Base-by-base conservation (phyloP, 257 asterid genomes). In the Linderniella brevidens region DNA sequence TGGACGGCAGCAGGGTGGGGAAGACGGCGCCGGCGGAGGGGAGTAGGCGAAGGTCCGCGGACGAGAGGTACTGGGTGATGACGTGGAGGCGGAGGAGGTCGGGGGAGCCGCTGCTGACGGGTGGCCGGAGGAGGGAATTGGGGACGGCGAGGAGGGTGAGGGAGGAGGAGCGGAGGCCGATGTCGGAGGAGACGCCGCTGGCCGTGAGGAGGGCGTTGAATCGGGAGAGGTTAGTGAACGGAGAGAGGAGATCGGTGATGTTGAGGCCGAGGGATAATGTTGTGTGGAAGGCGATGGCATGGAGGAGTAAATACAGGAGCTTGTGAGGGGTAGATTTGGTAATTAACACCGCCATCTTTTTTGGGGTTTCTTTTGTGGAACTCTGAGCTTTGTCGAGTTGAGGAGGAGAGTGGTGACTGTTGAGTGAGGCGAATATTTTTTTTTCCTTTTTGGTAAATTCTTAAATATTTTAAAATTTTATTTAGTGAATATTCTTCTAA, bases 51-150 rank as follows among this genome's bases (percentile, higher is more conserved):
- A 87, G 86, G 63, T 75, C 85, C 37, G 80, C 37, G 49, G 52
- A 46, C 40, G 94, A 68, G 20, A 86, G 59, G 61, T 75, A 82
- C 56, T 87, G 74, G 49, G 80, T 80, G 41, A 87, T 80, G 61
- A 87, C 67, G 45, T 87, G 92, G 80, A 70, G 75, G 58, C 97
- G 92, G 71, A 87, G 78, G 60, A 77, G 66, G 46, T 82, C 95
- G 54, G 76, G 61, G 59, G 75, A 66, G 64, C 71, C 12, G 58
- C 71, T 13, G 58, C 83, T 37, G 59, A 81, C 45, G 8, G 77
- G 50, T 43, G 54, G 54, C 52, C 60, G 80, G 62, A 78, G 67
- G 52, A 40, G 64, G 67, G 74, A 17, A 37, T 85, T 81, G 61
- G 96, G 87, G 35, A 80, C 88, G 55, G 59, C 71, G 46, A 85